A percentile compares a stretch with the other conserved stretches of the same genome.
These are phyloP conservation scores for Akanthomyces lecanii DNA, from an alignment of 2,329 filamentous ascomycete genomes.

Conservation along the genomic window DNA sequence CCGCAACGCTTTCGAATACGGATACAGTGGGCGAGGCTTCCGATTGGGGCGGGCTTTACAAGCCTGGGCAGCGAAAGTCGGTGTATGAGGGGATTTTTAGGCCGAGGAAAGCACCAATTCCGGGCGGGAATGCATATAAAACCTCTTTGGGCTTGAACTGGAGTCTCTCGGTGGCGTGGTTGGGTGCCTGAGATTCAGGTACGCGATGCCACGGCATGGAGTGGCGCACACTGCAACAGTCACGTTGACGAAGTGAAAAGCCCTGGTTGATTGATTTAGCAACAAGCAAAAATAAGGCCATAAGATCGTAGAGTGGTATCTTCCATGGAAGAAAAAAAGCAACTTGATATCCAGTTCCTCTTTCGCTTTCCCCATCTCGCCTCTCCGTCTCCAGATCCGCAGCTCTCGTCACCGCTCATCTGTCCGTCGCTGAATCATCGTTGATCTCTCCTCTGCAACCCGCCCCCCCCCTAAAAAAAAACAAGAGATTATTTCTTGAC, in stretches of 20 bases:
- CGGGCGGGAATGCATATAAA: neutral
- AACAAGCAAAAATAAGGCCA: neutral
- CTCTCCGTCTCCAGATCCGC: neutral
- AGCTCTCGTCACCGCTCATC: neutral
- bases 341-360: neutral
- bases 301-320: neutral
- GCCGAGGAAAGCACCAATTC: neutral
- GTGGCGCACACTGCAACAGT: too few relatives aligned
- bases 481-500: neutral
- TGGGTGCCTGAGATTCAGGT: conserved; percentile 6
- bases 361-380: too few relatives aligned
- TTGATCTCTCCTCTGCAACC: too few relatives aligned
- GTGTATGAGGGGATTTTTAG: neutral
- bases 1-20: neutral
- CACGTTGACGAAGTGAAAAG: too few relatives aligned
- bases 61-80: conserved; percentile 1
- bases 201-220: neutral
- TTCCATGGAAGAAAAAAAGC: neutral
- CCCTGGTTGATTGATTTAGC: too few relatives aligned
- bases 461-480: neutral
- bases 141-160: neutral
- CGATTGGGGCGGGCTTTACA: neutral
- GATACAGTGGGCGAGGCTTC: neutral
- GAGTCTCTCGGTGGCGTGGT: neutral
- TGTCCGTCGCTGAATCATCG: neutral